Evolutionary conservation across 2,329 filamentous ascomycete genomes (phyloP).

Genomic region (Nigrospora oryzae): DNA sequence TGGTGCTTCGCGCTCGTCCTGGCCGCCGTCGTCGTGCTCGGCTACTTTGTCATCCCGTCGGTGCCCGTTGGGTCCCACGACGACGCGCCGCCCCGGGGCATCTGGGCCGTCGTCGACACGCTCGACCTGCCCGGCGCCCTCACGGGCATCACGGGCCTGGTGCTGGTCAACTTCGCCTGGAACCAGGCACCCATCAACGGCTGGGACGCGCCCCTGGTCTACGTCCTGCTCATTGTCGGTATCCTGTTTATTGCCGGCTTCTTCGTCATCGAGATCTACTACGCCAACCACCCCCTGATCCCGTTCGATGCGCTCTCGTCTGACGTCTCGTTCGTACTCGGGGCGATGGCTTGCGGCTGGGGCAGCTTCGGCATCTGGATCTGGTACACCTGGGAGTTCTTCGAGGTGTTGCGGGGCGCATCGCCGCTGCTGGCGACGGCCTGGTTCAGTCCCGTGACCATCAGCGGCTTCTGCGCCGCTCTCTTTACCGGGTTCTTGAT

Average conservation of each 20-base stretch:
- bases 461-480: constrained; percentile 20
- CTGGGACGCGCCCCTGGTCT: constrained; percentile 42
- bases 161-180: constrained; percentile 51
- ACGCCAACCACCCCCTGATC: constrained; percentile 43
- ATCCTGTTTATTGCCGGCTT: constrained; percentile 39
- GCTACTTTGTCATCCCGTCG: constrained; percentile 9
- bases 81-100: background rate
- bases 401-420: constrained; percentile 29
- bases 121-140: constrained; percentile 17
- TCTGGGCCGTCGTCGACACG: constrained; percentile 7
- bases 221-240: constrained; percentile 41
- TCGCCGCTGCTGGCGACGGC: constrained; percentile 23
- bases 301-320: constrained; percentile 41
- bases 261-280: constrained; percentile 37
- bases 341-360: constrained; percentile 45
- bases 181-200: constrained; percentile 47
- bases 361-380: constrained; percentile 44
- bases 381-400: constrained; percentile 42
- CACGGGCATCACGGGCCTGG: constrained; percentile 37
- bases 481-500: constrained; percentile 21
- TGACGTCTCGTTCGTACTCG: constrained; percentile 47
- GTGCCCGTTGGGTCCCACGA: background rate
- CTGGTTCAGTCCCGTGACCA: constrained; percentile 16
- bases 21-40: constrained; percentile 12
- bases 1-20: constrained; percentile 18